Evolutionary conservation across 139 green algal species (phyloP).

Genomic region (Pleodorina starrii): DNA sequence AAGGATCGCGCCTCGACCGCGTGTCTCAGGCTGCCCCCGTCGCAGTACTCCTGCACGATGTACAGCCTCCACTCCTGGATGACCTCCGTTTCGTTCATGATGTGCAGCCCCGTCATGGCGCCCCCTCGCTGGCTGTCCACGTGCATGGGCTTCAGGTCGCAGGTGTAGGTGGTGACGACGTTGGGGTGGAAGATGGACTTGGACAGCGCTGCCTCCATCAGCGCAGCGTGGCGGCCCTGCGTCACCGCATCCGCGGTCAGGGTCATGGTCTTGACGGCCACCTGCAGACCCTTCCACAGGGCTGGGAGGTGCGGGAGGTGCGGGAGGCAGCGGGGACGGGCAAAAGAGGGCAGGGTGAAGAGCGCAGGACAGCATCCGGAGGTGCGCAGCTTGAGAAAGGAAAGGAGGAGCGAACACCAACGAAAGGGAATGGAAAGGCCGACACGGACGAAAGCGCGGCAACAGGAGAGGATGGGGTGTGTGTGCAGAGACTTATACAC

Average conservation of each 20-base stretch:
- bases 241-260: conserved; percentile 32
- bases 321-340: background rate
- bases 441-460: too few relatives aligned
- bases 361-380: too few relatives aligned
- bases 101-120: conserved; percentile 50
- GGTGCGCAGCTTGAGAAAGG: too few relatives aligned
- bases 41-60: conserved; percentile 62
- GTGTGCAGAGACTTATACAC: too few relatives aligned
- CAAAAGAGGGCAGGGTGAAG: background rate
- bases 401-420: too few relatives aligned
- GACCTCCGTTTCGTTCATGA: conserved; percentile 48
- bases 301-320: background rate
- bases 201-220: conserved; percentile 56
- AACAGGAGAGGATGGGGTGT: too few relatives aligned
- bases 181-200: conserved; percentile 57
- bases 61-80: conserved; percentile 66
- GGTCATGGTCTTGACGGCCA: conserved; percentile 53
- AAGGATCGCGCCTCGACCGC: conserved; percentile 50
- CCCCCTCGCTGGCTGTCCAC: conserved; percentile 24
- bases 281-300: conserved; percentile 46
- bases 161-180: conserved; percentile 58
- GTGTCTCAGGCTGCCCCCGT: conserved; percentile 50
- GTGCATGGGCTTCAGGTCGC: conserved; percentile 55
- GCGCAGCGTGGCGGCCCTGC: conserved; percentile 43
- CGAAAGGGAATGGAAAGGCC: too few relatives aligned